Conservation (phyloP, 2,329 filamentous ascomycete species). For the Leptographium radiaticola region DNA sequence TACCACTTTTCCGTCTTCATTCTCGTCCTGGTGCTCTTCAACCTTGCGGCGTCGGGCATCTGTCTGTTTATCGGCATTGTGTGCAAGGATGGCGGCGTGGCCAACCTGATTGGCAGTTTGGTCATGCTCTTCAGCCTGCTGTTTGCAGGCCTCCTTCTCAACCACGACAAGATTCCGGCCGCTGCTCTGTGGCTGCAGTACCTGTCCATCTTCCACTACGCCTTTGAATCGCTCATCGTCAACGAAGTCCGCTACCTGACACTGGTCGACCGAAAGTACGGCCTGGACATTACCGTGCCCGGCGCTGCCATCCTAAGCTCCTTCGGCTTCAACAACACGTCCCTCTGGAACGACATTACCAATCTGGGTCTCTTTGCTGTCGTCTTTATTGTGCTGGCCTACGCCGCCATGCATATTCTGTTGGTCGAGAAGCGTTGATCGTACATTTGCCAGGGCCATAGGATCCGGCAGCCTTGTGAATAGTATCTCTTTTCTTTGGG, state of each 20-base stretch:
- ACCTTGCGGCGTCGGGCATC: conserved; percentile 83
- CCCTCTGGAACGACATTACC: conserved; percentile 72
- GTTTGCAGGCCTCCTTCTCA: conserved; percentile 86
- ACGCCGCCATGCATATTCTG: conserved; percentile 83
- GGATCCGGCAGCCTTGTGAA: neutral
- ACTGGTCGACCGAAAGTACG: conserved; percentile 87
- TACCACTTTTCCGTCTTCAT: conserved; percentile 84
- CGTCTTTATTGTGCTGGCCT: conserved; percentile 76
- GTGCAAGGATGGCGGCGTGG: conserved; percentile 81
- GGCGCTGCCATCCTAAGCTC: conserved; percentile 87
- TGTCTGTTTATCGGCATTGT: conserved; percentile 94
- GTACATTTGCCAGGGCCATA: no score
- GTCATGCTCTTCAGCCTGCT: conserved; percentile 96
- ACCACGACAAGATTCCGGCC: conserved; percentile 82
- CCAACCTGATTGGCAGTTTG: conserved; percentile 83
- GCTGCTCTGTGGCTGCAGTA: conserved; percentile 82
- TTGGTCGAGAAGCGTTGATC: conserved; percentile 70
- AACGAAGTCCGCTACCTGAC: conserved; percentile 90
- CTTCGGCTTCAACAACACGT: conserved; percentile 84
- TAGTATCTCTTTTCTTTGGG: neutral
- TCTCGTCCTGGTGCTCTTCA: conserved; percentile 86
- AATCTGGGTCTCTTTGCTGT: conserved; percentile 73
- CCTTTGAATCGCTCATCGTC: conserved; percentile 90
- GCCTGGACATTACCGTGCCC: conserved; percentile 89
- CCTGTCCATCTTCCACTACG: conserved; percentile 96